Evolutionary conservation across 306 rosid genomes (phyloP).

Genomic region (Ceratonia siliqua): DNA sequence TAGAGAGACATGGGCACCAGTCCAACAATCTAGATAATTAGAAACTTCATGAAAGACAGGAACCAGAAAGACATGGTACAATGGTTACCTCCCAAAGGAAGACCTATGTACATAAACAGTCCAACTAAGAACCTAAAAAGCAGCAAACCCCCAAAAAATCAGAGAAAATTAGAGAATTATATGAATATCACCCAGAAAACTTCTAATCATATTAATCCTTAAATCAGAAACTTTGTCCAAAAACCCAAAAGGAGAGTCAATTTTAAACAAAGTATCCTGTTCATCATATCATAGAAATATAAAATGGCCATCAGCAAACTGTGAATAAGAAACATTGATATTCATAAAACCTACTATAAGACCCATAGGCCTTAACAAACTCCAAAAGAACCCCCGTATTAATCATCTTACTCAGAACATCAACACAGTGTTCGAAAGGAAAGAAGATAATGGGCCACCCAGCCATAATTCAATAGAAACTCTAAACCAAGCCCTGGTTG

Average conservation of each 20-base stretch:
- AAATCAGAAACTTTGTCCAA: too few species aligned
- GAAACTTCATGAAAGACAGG: neutral
- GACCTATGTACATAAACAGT: neutral
- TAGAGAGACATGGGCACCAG: neutral
- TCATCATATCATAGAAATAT: too few species aligned
- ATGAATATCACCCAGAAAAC: too few species aligned
- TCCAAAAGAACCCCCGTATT: neutral
- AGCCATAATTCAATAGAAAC: neutral
- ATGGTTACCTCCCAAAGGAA: neutral
- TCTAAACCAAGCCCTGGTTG: neutral
- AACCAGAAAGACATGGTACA: neutral
- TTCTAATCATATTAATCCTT: too few species aligned
- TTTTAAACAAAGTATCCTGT: too few species aligned
- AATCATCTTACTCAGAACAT: neutral
- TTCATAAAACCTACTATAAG: too few species aligned
- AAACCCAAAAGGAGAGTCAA: too few species aligned
- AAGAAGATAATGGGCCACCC: neutral
- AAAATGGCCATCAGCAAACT: too few species aligned
- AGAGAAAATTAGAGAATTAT: too few species aligned
- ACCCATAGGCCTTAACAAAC: neutral
- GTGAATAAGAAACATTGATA: too few species aligned
- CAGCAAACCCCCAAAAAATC: too few species aligned
- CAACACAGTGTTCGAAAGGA: neutral
- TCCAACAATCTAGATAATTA: neutral
- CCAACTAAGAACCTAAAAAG: neutral